These are phyloP conservation scores for Fusarium scirpi DNA, from an alignment of 2,329 filamentous ascomycete genomes.

Conservation along the genomic window DNA sequence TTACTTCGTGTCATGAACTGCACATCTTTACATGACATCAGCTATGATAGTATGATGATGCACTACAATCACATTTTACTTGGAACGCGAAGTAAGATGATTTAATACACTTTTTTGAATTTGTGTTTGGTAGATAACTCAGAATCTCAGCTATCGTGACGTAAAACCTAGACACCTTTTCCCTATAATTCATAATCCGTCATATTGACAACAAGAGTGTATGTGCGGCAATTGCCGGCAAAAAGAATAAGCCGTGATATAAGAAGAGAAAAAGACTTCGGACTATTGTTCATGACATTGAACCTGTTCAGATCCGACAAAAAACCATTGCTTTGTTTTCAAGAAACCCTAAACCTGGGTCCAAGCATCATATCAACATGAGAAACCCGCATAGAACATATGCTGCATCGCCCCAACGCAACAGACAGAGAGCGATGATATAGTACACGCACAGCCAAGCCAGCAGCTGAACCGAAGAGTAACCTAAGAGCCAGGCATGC, in stretches of 20 bases:
- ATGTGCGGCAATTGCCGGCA: constrained; percentile 2
- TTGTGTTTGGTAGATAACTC: constrained; percentile 19
- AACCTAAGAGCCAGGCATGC: constrained; percentile 52
- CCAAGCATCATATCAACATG: constrained; percentile 8
- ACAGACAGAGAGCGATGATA: constrained; percentile 19
- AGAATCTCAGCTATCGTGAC: constrained; percentile 3
- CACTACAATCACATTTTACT: neutral
- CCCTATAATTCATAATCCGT: constrained; percentile 30
- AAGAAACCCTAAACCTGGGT: constrained; percentile 8
- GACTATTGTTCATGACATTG: constrained; percentile 4
- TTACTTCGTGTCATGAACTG: neutral
- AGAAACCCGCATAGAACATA: constrained; percentile 1
- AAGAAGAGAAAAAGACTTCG: constrained; percentile 1
- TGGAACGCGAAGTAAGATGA: neutral
- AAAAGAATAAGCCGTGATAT: constrained; percentile 12
- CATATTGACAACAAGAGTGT: constrained; percentile 10
- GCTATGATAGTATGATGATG: neutral
- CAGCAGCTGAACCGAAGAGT: constrained; percentile 17
- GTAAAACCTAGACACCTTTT: constrained; percentile 25
- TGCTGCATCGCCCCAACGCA: constrained; percentile 3
- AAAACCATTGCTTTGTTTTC: constrained; percentile 5
- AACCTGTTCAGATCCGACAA: constrained; percentile 9
- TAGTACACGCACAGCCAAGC: constrained; percentile 43
- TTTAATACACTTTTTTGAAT: constrained; percentile 15
- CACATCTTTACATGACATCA: constrained; percentile 1